Evolutionary conservation across 1,139 yeast genomes (phyloP).

Genomic region (Debaryomyces subglobosus): DNA sequence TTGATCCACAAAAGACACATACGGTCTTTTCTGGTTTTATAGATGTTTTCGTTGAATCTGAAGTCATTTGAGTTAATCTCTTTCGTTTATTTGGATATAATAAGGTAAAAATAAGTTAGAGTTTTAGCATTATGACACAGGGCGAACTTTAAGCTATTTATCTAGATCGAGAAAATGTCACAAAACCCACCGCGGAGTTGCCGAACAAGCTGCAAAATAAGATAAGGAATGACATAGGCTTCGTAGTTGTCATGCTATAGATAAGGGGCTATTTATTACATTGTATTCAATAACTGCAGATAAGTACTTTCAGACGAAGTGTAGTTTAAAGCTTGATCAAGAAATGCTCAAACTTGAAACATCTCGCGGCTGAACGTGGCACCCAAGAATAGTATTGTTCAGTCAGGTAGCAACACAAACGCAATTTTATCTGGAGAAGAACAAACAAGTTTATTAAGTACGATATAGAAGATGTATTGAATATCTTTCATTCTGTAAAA

Average conservation of each 20-base stretch:
- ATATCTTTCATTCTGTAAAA: no score
- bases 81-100: slow-evolving; percentile 2
- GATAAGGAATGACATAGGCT: neutral
- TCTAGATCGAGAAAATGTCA: neutral
- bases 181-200: slow-evolving; percentile 3
- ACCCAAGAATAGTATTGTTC: neutral
- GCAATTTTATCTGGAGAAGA: neutral
- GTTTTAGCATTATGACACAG: neutral
- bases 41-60: slow-evolving; percentile 22
- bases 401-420: neutral
- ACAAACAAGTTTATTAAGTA: no score
- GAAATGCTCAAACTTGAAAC: neutral
- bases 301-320: neutral
- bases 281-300: neutral
- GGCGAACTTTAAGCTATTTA: neutral
- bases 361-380: neutral
- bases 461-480: no score
- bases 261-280: neutral
- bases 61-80: slow-evolving; percentile 4
- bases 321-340: neutral
- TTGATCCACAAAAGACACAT: slow-evolving; percentile 88
- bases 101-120: neutral
- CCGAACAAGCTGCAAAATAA: slow-evolving; percentile 7
- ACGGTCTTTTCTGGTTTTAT: slow-evolving; percentile 47
- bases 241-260: neutral